Evolutionary conservation across 2,329 filamentous ascomycete species (phyloP).

Genomic region (Exophiala aquamarina): DNA sequence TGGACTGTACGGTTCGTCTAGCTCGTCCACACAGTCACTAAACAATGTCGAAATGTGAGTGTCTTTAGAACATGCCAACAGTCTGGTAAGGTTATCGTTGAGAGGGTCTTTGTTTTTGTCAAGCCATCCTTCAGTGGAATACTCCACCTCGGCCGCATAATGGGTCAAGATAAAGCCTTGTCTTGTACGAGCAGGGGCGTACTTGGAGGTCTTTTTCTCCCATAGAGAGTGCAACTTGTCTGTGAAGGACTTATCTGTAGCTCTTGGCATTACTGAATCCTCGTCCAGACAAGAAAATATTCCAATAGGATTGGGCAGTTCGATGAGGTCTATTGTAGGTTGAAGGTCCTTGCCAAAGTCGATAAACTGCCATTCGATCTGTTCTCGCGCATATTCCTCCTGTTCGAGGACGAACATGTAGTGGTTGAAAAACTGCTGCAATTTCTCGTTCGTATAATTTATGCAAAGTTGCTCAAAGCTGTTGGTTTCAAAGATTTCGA

Average conservation of each 20-base stretch:
- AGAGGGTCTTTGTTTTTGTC: conserved; percentile 99
- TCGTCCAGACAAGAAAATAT: conserved; percentile 98
- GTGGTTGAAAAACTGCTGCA: conserved; percentile 99
- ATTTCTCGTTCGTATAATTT: conserved; percentile 99
- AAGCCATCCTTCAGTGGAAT: conserved; percentile 90
- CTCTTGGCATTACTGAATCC: conserved; percentile 98
- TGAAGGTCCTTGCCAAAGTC: conserved; percentile 97
- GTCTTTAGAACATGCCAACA: conserved; percentile 79
- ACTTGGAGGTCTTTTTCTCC: conserved; percentile 95
- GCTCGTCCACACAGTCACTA: conserved; percentile 78
- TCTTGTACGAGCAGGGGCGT: conserved; percentile 79
- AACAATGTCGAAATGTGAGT: conserved; percentile 83
- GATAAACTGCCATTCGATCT: conserved; percentile 99
- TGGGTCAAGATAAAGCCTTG: conserved; percentile 96
- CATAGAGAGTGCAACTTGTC: conserved; percentile 96
- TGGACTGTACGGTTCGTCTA: conserved; percentile 69
- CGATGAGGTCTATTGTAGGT: conserved; percentile 95
- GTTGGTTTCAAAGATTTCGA: conserved; percentile 97
- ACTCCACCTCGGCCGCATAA: conserved; percentile 97
- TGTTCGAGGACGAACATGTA: conserved; percentile 99
- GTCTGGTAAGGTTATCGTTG: conserved; percentile 91
- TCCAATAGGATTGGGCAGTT: conserved; percentile 93
- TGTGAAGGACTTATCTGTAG: conserved; percentile 93
- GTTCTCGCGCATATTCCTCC: conserved; percentile 94
- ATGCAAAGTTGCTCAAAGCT: conserved; percentile 99